Percentiles rank a stretch among this genome's conserved stretches.
These are phyloP conservation scores for Penicillium daleae DNA, from an alignment of 495 filamentous ascomycete genomes.

Conservation along the genomic window DNA sequence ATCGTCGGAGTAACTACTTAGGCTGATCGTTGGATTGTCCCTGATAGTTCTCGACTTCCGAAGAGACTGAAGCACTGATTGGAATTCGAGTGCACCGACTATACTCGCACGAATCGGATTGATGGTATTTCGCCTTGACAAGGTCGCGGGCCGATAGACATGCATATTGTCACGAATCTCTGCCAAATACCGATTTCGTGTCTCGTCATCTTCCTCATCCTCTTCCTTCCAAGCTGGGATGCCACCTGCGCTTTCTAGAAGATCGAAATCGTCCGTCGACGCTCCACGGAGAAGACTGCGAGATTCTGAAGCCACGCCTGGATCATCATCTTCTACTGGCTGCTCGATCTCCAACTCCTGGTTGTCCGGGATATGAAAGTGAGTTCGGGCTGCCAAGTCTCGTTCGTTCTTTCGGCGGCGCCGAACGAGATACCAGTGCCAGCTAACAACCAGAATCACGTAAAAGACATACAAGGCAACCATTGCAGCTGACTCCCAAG, in stretches of 20 bases:
- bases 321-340: conserved; percentile 74
- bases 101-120: conserved; percentile 89
- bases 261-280: conserved; percentile 68
- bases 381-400: conserved; percentile 70
- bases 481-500: conserved; percentile 92
- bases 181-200: conserved; percentile 68
- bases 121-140: conserved; percentile 71
- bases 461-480: conserved; percentile 92
- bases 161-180: conserved; percentile 95
- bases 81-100: conserved; percentile 92
- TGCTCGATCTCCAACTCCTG: conserved; percentile 71
- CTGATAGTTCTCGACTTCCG: conserved; percentile 73
- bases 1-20: conserved; percentile 74
- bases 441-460: conserved; percentile 82
- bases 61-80: conserved; percentile 81
- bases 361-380: conserved; percentile 70
- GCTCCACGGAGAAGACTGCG: conserved; percentile 55
- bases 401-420: conserved; percentile 61
- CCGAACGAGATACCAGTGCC: conserved; percentile 83
- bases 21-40: conserved; percentile 65
- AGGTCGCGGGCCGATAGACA: conserved; percentile 67
- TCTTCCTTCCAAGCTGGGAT: conserved; percentile 49
- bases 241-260: conserved; percentile 66
- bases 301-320: conserved; percentile 54
- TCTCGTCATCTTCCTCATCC: conserved; percentile 68